Evolutionary conservation across 495 filamentous ascomycete species (phyloP).

Genomic region (Amphirosellinia nigrospora): DNA sequence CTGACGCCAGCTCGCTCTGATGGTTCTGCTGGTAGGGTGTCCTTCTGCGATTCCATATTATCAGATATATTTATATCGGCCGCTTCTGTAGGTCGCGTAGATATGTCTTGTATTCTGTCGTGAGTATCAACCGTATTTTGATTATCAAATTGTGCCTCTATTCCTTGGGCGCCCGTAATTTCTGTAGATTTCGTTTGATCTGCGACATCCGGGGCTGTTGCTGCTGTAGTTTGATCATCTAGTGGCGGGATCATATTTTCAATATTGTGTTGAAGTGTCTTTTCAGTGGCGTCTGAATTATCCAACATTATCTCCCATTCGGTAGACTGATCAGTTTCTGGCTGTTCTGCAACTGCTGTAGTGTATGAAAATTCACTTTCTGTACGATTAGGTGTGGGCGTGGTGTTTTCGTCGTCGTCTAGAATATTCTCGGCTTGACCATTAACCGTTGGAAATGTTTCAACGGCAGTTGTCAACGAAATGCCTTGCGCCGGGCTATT

Average conservation of each 20-base stretch:
- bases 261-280: background rate
- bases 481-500: constrained; percentile 30
- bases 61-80: background rate
- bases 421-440: constrained; percentile 24
- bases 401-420: constrained; percentile 21
- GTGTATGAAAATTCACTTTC: background rate
- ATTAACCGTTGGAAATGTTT: constrained; percentile 15
- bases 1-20: background rate
- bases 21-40: background rate
- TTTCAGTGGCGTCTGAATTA: background rate
- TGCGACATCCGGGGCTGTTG: background rate
- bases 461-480: constrained; percentile 22
- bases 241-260: background rate
- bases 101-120: constrained; percentile 28
- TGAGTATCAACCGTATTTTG: constrained; percentile 22
- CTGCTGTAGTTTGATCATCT: background rate
- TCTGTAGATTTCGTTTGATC: background rate
- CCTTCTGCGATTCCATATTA: background rate
- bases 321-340: constrained; percentile 3
- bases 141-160: constrained; percentile 5
- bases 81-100: constrained; percentile 35
- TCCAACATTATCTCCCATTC: background rate
- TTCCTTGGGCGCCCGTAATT: background rate
- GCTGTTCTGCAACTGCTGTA: background rate
- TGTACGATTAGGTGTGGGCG: background rate